Evolutionary conservation across 2,329 filamentous ascomycete genomes (phyloP), one percentile per base, ranked within the genome.

Genomic region (Colletotrichum liaoningense): DNA sequence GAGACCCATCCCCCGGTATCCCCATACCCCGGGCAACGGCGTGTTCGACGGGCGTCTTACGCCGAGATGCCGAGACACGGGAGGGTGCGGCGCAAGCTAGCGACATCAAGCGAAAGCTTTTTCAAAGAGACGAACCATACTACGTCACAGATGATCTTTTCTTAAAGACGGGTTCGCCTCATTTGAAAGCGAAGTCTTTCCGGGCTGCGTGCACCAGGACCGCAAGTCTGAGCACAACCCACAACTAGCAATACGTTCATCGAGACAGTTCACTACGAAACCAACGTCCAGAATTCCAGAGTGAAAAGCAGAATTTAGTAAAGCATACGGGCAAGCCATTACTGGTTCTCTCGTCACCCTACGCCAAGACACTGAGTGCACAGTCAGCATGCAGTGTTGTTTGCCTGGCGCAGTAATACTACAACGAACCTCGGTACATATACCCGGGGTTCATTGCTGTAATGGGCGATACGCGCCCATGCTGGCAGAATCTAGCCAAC

Each of bases 11-110:
- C 42, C 42, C 42, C 42, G 42, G 8, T 49, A 11, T 49, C 19
- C 42, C 19, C 8, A 19, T 49, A 5, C 42, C 79, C 5, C 42
- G 42, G 42, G 42, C 8, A n/a, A 49, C 42, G 42, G 42, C 42
- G 42, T 49, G 19, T n/a, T 49, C 19, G 42, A 49, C 42, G 42
- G 42, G 42, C 42, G 8, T 49, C 42, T 49, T 22, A 49, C 8
- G 42, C 19, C 42, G 42, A 49, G 42, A 49, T 49, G 19, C 42
- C 42, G 42, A n/a, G 42, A n/a, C 19, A 22, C 42, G 42, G 42
- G 19, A 22, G 19, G 19, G 19, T 49, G 42, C 42, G 42, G 19
- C 19, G 42, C 42, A 49, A 49, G 42, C 19, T 22, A 49, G 19
- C 19, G 42, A 22, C 8, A 49, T 49, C 7, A 49, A 49, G 42